Base-by-base conservation (phyloP, 805 yeast species). In the Kazachstania africana region DNA sequence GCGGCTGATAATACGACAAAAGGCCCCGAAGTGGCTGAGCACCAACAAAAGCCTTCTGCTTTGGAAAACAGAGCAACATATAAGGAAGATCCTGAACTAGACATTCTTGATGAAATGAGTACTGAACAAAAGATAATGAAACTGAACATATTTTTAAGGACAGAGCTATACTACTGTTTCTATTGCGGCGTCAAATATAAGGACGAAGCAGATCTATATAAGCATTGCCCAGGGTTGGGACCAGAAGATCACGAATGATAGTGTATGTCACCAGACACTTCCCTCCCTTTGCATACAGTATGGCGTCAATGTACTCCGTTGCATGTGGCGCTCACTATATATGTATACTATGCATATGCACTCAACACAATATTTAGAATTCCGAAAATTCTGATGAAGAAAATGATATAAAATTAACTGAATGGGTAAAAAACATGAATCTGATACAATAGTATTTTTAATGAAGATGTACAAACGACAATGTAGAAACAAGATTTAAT, bases 221-320 rank as follows among this genome's bases (percentile, higher is more conserved):
- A 46, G 12, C 47, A 55, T 31, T 72, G 78, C 43, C 78, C 78
- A 3, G 78, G 78, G 1, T 33, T 47, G 1, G 37, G 41, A 3
- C 68, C 64, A 37, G 60, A 52, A 13, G 70, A 63, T 14, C 78
- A 71, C 40, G 26, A 35, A 22, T 58, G 34, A 36, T 19, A 8
- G 14, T 12, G 24, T 21, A n/a, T 5, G n/a, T 19, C n/a, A n/a
- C n/a, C 24, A 25, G 8, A 22, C 20, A 16, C 21, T 24, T n/a
- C n/a, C 22, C 15, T 12, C 3, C 21, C 12, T 16, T 9, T 8
- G 12, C 10, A 12, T 14, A 26, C 28, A 12, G 8, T 26, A 26
- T 27, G 8, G n/a, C n/a, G n/a, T n/a, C n/a, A n/a, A n/a, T n/a
- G n/a, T n/a, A n/a, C n/a, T n/a, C n/a, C n/a, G n/a, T n/a, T n/a